Conservation (phyloP, 495 filamentous ascomycete genomes). For the Penicillium steckii region DNA sequence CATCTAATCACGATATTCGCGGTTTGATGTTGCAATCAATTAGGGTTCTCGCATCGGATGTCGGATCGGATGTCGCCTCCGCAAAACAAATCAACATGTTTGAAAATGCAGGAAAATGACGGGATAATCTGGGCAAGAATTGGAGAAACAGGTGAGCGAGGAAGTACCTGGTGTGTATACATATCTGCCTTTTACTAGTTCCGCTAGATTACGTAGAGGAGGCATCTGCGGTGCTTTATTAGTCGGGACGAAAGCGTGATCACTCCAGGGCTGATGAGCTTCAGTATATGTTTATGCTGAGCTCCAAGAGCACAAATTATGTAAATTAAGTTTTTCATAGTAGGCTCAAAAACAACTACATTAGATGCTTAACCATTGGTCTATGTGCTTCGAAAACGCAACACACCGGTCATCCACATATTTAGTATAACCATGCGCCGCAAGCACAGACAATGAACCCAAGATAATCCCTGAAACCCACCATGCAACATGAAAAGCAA, state of each 20-base stretch:
- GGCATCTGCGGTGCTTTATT: no score
- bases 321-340: not conserved
- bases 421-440: slow-evolving; percentile 45
- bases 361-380: slow-evolving; percentile 18
- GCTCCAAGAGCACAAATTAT: no score
- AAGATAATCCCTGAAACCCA: slow-evolving; percentile 33
- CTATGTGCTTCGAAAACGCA: slow-evolving; percentile 17
- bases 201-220: no score
- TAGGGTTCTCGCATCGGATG: slow-evolving; percentile 1
- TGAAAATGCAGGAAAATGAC: not conserved
- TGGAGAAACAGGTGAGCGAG: not conserved
- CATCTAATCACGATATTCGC: not conserved
- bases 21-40: slow-evolving; percentile 1
- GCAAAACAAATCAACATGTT: not conserved
- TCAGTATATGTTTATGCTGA: no score
- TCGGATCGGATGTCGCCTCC: slow-evolving; percentile 2
- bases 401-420: slow-evolving; percentile 38
- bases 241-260: no score
- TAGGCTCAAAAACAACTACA: not conserved
- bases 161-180: no score
- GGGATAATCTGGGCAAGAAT: not conserved
- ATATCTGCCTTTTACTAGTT: no score
- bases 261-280: no score
- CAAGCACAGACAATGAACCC: slow-evolving; percentile 37
- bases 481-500: slow-evolving; percentile 38